A percentile compares a stretch with the other conserved stretches of the same genome.
Evolutionary conservation across 2,329 filamentous ascomycete genomes (phyloP).

Genomic region (Calonectria multiphialidica): DNA sequence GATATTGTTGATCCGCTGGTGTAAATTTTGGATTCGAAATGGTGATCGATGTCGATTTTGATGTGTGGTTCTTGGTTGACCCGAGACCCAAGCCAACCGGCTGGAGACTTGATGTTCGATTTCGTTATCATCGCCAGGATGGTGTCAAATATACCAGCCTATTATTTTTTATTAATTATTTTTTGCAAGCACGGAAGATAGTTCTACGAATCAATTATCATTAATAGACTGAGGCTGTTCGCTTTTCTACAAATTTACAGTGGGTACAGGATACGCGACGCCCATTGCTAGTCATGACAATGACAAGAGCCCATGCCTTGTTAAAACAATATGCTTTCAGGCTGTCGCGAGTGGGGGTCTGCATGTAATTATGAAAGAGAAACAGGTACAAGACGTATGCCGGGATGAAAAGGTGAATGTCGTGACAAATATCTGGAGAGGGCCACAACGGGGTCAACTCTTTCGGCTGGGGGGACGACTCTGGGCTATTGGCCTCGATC

Average conservation of each 20-base stretch:
- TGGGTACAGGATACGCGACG: not conserved
- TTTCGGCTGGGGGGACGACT: not conserved
- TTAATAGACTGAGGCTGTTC: not conserved
- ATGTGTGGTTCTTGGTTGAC: constrained; percentile 23
- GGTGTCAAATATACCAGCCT: not conserved
- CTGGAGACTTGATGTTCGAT: not conserved
- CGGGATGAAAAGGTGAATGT: not conserved
- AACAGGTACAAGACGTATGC: not conserved
- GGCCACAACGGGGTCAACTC: not conserved
- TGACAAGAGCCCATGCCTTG: not conserved
- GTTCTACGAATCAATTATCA: not conserved
- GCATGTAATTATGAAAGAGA: not conserved
- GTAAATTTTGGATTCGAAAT: constrained; percentile 36
- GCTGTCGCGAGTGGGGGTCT: not conserved
- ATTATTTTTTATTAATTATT: no score
- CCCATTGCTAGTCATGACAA: not conserved
- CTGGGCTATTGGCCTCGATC: not conserved
- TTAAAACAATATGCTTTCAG: not conserved
- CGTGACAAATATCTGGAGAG: not conserved
- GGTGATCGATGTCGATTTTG: constrained; percentile 29
- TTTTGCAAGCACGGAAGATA: not conserved
- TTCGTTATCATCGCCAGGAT: not conserved
- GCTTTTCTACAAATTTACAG: not conserved
- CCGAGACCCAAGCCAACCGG: constrained; percentile 9
- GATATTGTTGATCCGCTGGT: constrained; percentile 35